Evolutionary conservation across 164 flowering plant genomes (phyloP), one percentile per base, ranked within the genome.

Genomic region (Taxillus chinensis): DNA sequence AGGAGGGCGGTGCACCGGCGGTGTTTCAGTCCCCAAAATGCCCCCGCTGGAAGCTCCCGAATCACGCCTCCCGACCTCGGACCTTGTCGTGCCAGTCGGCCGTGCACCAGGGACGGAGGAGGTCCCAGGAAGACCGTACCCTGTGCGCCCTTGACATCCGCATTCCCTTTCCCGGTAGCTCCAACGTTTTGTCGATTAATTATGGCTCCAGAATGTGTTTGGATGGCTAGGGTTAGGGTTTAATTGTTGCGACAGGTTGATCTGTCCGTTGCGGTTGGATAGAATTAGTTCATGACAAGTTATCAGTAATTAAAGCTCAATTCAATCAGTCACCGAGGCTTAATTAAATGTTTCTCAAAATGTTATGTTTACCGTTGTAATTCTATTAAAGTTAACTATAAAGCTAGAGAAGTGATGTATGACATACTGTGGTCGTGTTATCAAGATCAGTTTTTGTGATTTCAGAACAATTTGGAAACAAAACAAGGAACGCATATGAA

Each of bases 1-100:
- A 73, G 51, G 84, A 86, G 71, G 97, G 99, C 60, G 97, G 99
- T 42, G 96, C 99, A 39, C 92, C 91, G 60, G 99, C 96, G 27
- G 97, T 95, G 41, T 84, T 91, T 45, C 82, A 76, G 53, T 91
- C 97, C 66, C 93, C 91, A 4, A 91, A 91, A 77, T 95, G 99
- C 76, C 92, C 97, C 57, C 87, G 86, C 12, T 90, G 99, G 99
- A 78, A 74, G 65, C 83, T 87, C 60, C 68, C 86, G 0, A 57
- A 74, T 46, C 70, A 75, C 71, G 75, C 45, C 12, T 65, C 73
- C 2, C 63, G 56, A 3, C 62, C 78, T 11, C 86, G 76, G 55
- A 57, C 67, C 38, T 58, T 71, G 16, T 67, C 73, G 61, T 95
- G 97, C 64, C 89, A 89, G 41, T 54, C 72, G 16, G 82, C 96